These are phyloP conservation scores for Fomitopsis palustris DNA, from an alignment of 1,284 basidiomycete species.

Conservation along the genomic window DNA sequence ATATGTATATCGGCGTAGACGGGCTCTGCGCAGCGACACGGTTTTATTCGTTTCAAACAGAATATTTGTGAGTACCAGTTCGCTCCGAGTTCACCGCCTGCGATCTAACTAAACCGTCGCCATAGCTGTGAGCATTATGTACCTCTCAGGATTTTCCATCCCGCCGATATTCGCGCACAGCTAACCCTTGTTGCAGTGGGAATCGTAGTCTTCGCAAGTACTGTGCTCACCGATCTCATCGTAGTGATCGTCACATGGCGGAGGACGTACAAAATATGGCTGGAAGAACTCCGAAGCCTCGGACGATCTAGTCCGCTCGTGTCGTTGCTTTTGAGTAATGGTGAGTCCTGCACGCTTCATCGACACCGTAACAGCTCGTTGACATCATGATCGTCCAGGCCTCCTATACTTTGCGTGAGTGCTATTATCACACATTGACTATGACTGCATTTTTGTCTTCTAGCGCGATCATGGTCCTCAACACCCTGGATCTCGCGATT, in stretches of 20 bases:
- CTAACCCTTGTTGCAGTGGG: not conserved
- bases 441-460: no score
- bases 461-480: not conserved
- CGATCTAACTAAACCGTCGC: no score
- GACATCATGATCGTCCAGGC: not conserved
- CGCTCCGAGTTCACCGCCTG: no score
- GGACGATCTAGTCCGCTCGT: not conserved
- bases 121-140: no score
- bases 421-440: no score
- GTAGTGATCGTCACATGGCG: not conserved
- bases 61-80: no score
- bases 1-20: no score
- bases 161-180: no score
- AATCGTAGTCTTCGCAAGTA: not conserved
- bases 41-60: no score
- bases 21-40: no score
- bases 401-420: not conserved
- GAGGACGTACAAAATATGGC: not conserved
- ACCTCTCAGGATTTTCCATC: no score
- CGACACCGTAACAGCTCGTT: not conserved
- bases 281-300: no score
- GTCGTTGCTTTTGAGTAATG: not conserved
- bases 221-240: not conserved
- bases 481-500: not conserved
- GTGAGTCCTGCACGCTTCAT: not conserved